These are phyloP conservation scores for Setaria italica DNA, from an alignment of 202 grass and related monocot species.

Conservation along the genomic window DNA sequence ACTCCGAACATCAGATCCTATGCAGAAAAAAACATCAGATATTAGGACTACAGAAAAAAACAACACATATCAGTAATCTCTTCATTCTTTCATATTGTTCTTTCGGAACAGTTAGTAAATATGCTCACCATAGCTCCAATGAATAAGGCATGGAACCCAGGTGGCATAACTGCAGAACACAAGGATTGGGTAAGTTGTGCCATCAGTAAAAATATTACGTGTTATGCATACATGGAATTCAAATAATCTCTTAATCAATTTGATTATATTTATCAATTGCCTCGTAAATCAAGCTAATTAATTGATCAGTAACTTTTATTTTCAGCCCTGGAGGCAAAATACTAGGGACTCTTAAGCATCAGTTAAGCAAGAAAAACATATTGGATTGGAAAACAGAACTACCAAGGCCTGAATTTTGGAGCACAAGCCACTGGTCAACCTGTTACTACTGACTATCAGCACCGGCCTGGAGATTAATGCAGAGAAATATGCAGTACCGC, in stretches of 20 bases:
- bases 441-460: slow-evolving; percentile 7
- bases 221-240: slow-evolving; percentile 26
- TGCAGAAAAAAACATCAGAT: slow-evolving; percentile 27
- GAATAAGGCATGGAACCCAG: slow-evolving; percentile 90
- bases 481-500: slow-evolving; percentile 29
- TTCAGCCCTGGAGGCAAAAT: slow-evolving; percentile 6
- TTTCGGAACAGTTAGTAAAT: slow-evolving; percentile 84
- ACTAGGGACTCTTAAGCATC: neutral
- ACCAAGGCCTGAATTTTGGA: slow-evolving; percentile 1
- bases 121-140: slow-evolving; percentile 91
- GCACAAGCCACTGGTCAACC: neutral
- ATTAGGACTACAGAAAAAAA: slow-evolving; percentile 56
- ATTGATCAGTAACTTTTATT: too few relatives aligned
- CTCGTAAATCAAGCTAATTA: neutral
- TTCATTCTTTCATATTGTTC: slow-evolving; percentile 86
- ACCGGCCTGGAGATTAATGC: neutral
- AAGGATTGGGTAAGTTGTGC: slow-evolving; percentile 3
- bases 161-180: slow-evolving; percentile 81
- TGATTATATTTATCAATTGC: slow-evolving; percentile 2
- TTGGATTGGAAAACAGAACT: neutral
- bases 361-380: neutral
- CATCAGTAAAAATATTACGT: slow-evolving; percentile 21
- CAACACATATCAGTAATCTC: slow-evolving; percentile 60
- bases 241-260: slow-evolving; percentile 15
- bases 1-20: neutral